phyloP scores from a whole-genome alignment of 495 filamentous ascomycete species.

The Aspergillus avenaceus region DNA sequence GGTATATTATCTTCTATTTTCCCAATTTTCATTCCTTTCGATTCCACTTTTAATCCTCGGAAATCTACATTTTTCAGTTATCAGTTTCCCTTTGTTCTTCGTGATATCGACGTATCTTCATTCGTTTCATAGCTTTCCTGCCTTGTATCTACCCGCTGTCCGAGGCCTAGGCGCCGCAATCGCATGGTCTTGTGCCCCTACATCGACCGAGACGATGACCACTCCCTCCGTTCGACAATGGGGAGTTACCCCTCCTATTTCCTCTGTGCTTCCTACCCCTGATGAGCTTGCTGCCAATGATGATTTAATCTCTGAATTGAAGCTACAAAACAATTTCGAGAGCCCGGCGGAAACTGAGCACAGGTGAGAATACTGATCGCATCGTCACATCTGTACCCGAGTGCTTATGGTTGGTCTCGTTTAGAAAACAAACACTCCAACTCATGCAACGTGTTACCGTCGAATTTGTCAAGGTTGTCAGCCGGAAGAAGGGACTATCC shows the following conservation, averaged over 20 bases:
- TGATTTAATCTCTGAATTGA: slow-evolving; percentile 73
- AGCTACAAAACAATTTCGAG: slow-evolving; percentile 87
- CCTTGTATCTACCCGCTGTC: slow-evolving; percentile 25
- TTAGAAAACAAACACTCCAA: slow-evolving; percentile 53
- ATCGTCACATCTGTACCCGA: too few relatives aligned
- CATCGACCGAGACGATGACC: slow-evolving; percentile 46
- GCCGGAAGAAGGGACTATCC: slow-evolving; percentile 71
- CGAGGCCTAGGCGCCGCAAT: slow-evolving; percentile 10
- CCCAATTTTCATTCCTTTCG: not conserved
- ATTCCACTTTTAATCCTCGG: not conserved
- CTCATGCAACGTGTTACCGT: slow-evolving; percentile 72
- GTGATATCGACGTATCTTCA: not conserved
- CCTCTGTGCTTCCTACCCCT: slow-evolving; percentile 66
- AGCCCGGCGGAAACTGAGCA: slow-evolving; percentile 71
- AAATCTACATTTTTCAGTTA: not conserved
- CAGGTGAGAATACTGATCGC: slow-evolving; percentile 47
- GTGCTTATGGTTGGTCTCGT: slow-evolving; percentile 6
- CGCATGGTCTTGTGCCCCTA: slow-evolving; percentile 8
- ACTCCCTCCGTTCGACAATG: slow-evolving; percentile 51
- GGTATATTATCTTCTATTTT: not conserved
- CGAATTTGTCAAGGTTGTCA: slow-evolving; percentile 78
- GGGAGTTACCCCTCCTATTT: slow-evolving; percentile 85
- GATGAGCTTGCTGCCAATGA: slow-evolving; percentile 71
- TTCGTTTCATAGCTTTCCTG: not conserved
- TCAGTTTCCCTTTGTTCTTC: slow-evolving; percentile 2